Evolutionary conservation across 2,329 filamentous ascomycete species (phyloP), one percentile per base, ranked within the genome.

Genomic region (Sporothrix inflata): DNA sequence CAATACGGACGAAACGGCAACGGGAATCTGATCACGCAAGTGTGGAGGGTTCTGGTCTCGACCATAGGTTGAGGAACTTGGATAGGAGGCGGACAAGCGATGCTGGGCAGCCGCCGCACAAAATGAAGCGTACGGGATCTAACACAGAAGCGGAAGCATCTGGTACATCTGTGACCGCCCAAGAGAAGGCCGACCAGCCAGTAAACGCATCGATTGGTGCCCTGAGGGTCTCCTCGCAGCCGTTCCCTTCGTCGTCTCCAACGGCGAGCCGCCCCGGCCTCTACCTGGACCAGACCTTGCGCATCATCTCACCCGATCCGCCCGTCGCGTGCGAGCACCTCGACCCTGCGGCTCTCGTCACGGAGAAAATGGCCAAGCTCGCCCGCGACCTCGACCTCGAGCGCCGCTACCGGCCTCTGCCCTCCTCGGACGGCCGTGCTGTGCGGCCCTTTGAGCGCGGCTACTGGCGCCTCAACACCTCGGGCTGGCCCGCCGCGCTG

Each of bases 391-490:
- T 88, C 34, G 83, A 87, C 19, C 81, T 90, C 4, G 75, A 81
- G 0, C 84, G 83, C 2, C 85, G 86, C 3, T 93, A 88, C 79
- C 83, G 80, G 4, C 89, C 90, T 0, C 75, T n/a, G 34, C 27
- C 40, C 27, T 27, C 27, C 11, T 53, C 7, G 3, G 53, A 21
- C 42, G 40, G 27, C 19, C 51, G 38, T 0, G 38, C 90, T 4
- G 78, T 91, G 1, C 81, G 85, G 2, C 80, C 81, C 0, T 86
- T 91, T 49, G 94, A 97, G 79, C 86, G 94, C 19, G 94, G 94
- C 0, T 90, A 92, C 80, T 98, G 94, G 94, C 79, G 84, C 2
- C 77, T 97, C 4, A 83, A 89, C 74, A 89, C 87, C 75, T 78
- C 80, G 0, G 68, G 76, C 0, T 94, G 91, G 91, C 78, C 82